Evolutionary conservation across 805 yeast genomes (phyloP).

Genomic region (Tetrapisispora iriomotensis): DNA sequence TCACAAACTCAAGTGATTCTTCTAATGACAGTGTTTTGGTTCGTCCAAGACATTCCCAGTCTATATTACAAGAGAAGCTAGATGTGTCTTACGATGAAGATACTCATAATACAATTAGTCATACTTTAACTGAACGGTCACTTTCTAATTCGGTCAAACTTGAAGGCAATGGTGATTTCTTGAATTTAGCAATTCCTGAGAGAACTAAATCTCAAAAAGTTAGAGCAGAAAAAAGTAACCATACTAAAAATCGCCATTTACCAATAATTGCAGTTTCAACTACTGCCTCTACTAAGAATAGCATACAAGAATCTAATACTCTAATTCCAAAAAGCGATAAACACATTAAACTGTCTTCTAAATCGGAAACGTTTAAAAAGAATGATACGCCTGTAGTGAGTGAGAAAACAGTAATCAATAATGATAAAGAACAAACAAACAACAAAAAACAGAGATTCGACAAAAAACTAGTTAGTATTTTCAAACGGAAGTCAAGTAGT

Average conservation of each 20-base stretch:
- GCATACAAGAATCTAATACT: not conserved
- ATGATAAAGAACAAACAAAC: not conserved
- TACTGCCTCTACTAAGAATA: not conserved
- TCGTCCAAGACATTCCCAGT: conserved; percentile 2
- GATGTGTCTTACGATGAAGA: not conserved
- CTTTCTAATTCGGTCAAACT: not conserved
- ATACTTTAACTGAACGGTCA: not conserved
- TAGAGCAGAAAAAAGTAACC: conserved; percentile 20
- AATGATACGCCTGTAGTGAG: not conserved
- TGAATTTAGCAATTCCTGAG: conserved; percentile 1
- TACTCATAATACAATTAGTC: too few relatives aligned
- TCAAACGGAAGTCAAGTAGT: conserved; percentile 8
- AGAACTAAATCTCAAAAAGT: conserved; percentile 4
- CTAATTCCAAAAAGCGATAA: too few relatives aligned
- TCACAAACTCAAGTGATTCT: not conserved
- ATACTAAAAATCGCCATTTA: conserved; percentile 30
- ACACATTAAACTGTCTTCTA: too few relatives aligned
- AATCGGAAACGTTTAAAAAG: conserved; percentile 3
- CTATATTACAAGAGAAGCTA: conserved; percentile 3
- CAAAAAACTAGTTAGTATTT: conserved; percentile 16
- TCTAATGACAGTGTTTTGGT: conserved; percentile 3
- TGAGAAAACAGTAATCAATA: not conserved
- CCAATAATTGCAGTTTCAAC: conserved; percentile 11
- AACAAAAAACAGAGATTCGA: conserved; percentile 12
- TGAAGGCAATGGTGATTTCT: not conserved